phyloP scores from a whole-genome alignment of 2,329 filamentous ascomycete species.

The Diaporthe vexans region DNA sequence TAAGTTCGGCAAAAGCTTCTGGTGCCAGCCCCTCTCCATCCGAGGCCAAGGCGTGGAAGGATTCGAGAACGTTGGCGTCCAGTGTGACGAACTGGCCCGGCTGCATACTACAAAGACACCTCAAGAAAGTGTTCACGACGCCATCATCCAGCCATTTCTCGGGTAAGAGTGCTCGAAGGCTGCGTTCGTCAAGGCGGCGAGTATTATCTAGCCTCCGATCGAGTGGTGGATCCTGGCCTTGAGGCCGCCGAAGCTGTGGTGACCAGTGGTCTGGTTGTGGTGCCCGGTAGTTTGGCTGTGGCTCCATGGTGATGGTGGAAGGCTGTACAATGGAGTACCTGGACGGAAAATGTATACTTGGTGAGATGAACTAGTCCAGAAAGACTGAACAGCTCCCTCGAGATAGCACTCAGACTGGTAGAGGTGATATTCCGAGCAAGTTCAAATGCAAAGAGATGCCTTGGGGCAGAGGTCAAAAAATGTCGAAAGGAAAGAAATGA shows the following conservation, averaged over 20 bases:
- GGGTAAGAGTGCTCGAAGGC: accelerated
- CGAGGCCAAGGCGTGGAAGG: accelerated
- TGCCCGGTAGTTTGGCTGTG: neutral
- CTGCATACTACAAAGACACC: neutral
- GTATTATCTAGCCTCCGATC: neutral
- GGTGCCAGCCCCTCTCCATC: no score
- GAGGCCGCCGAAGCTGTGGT: neutral
- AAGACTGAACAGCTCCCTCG: no score
- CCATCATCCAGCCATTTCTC: neutral
- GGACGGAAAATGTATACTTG: neutral
- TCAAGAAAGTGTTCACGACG: neutral
- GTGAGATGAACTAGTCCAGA: no score
- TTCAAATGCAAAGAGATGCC: no score
- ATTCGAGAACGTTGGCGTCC: neutral
- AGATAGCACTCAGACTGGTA: no score
- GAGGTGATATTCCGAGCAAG: no score
- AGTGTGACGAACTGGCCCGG: conserved; percentile 6
- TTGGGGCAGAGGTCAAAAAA: no score
- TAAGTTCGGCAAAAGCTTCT: no score
- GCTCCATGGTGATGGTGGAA: neutral
- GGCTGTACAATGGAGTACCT: neutral
- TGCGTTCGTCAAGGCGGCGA: neutral
- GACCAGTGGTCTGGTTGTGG: no score
- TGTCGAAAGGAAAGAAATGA: no score
- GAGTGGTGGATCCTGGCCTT: neutral